phyloP scores from a whole-genome alignment of 208 protist species.

The Crithidia sp. region DNA sequence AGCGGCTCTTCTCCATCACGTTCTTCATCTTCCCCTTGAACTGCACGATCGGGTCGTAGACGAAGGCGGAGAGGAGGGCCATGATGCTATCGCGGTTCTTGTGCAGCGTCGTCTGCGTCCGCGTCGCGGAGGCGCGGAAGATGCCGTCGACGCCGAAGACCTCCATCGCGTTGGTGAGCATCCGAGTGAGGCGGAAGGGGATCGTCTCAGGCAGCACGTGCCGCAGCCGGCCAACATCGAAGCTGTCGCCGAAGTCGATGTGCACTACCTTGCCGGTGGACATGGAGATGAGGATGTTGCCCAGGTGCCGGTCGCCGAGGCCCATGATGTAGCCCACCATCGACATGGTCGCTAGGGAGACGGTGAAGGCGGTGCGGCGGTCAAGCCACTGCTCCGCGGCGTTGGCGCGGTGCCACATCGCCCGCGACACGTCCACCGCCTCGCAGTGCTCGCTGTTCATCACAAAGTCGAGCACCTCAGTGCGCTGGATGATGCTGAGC shows the following conservation, averaged over 20 bases:
- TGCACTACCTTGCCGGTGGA: conserved; percentile 98
- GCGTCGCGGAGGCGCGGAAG: conserved; percentile 97
- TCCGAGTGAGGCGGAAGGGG: conserved; percentile 99
- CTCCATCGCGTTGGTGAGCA: conserved; percentile 99
- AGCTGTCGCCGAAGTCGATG: conserved; percentile 99
- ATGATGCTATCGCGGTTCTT: conserved; percentile 99
- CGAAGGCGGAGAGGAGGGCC: conserved; percentile 99
- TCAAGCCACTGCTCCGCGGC: conserved; percentile 99
- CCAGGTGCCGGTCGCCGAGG: conserved; percentile 99
- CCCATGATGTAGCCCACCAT: conserved; percentile 96
- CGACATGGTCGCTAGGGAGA: conserved; percentile 98
- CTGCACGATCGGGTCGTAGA: conserved; percentile 99
- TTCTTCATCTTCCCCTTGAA: conserved; percentile 98
- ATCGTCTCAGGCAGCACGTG: conserved; percentile 99
- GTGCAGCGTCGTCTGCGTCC: conserved; percentile 96
- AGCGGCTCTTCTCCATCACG: conserved; percentile 92
- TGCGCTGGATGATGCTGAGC: conserved; percentile 94
- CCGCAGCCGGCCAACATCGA: conserved; percentile 98
- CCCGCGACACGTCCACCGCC: conserved; percentile 80
- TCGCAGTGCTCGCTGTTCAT: conserved; percentile 95
- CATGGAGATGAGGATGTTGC: conserved; percentile 99
- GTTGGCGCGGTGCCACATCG: conserved; percentile 97
- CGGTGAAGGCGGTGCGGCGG: conserved; percentile 97
- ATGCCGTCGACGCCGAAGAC: conserved; percentile 98
- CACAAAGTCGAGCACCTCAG: conserved; percentile 98